A percentile compares a stretch with the other conserved stretches of the same genome.
These are phyloP conservation scores for Cadophora sp. DNA, from an alignment of 2,329 filamentous ascomycete genomes.

Conservation along the genomic window DNA sequence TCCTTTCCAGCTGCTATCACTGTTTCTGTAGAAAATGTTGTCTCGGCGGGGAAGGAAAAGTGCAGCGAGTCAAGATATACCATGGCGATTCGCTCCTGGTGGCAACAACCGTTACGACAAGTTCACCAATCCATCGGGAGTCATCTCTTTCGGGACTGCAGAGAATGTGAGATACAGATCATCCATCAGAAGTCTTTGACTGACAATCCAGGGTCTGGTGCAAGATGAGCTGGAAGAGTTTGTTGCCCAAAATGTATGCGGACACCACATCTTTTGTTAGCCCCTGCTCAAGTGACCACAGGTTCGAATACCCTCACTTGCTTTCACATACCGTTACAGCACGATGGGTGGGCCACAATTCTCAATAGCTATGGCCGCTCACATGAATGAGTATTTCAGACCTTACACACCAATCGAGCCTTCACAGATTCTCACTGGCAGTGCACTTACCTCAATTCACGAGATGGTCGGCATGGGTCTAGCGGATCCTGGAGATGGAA, in stretches of 20 bases:
- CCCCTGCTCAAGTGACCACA: background rate
- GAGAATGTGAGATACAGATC: slow-evolving; percentile 31
- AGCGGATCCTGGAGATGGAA: slow-evolving; percentile 52
- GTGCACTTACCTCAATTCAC: slow-evolving; percentile 50
- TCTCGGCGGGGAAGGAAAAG: slow-evolving; percentile 18
- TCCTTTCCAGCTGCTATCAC: slow-evolving; percentile 48
- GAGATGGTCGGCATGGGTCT: slow-evolving; percentile 53
- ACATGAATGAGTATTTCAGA: slow-evolving; percentile 51
- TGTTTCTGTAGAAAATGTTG: slow-evolving; percentile 55
- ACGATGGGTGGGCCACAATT: slow-evolving; percentile 49
- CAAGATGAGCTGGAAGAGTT: slow-evolving; percentile 48
- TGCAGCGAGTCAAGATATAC: slow-evolving; percentile 25
- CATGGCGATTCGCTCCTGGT: slow-evolving; percentile 33
- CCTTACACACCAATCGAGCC: slow-evolving; percentile 46
- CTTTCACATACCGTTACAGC: slow-evolving; percentile 51
- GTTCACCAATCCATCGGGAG: slow-evolving; percentile 31
- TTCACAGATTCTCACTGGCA: slow-evolving; percentile 50
- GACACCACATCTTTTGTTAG: background rate
- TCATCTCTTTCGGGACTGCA: slow-evolving; percentile 34
- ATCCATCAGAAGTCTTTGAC: background rate
- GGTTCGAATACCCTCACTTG: slow-evolving; percentile 45
- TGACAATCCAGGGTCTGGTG: slow-evolving; percentile 45
- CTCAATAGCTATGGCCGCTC: slow-evolving; percentile 49
- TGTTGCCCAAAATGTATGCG: slow-evolving; percentile 45
- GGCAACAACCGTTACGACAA: slow-evolving; percentile 32